Evolutionary conservation across 257 asterid genomes (phyloP).

Genomic region (Solanum etuberosum): DNA sequence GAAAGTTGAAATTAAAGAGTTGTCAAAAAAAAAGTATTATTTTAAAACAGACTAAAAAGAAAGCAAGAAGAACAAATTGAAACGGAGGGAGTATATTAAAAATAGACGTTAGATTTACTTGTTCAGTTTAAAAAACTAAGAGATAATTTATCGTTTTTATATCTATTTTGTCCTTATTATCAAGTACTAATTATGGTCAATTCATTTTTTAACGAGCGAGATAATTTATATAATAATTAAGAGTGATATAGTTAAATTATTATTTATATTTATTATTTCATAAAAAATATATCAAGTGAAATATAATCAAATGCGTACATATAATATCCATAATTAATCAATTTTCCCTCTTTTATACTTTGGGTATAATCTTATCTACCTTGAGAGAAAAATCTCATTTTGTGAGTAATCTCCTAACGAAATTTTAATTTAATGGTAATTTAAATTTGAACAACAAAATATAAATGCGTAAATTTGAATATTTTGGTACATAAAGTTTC

Average conservation of each 20-base stretch:
- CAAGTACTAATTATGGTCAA: background rate
- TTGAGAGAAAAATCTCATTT: too few species aligned
- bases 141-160: background rate
- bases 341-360: background rate
- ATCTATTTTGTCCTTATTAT: background rate
- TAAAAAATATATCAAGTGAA: background rate
- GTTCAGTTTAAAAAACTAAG: background rate
- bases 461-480: background rate
- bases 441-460: background rate
- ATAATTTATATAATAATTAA: background rate
- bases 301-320: background rate
- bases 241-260: background rate
- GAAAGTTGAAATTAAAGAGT: background rate
- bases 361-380: too few species aligned
- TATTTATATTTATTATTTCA: background rate
- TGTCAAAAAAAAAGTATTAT: too few species aligned
- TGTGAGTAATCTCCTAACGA: background rate
- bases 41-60: background rate
- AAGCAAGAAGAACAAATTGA: background rate
- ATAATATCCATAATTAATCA: background rate
- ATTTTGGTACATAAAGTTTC: background rate
- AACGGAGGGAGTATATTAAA: background rate
- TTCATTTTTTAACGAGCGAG: background rate
- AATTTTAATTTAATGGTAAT: background rate
- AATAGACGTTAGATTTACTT: background rate